Evolutionary conservation across 768 basidiomycete genomes (phyloP), one percentile per base, ranked within the genome.

Genomic region (Termitomyces sp.): DNA sequence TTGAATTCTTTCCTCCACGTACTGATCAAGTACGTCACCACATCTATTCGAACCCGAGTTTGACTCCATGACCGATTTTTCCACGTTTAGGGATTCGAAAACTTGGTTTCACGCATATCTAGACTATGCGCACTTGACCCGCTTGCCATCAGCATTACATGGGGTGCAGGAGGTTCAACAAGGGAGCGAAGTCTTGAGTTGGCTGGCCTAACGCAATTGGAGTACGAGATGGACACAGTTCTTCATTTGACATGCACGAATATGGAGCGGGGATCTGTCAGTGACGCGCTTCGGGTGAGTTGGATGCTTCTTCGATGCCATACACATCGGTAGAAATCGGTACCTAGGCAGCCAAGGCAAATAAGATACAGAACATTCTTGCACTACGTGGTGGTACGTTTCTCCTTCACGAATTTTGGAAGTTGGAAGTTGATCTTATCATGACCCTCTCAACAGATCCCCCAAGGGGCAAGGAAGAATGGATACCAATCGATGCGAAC

Each of bases 201-300:
- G 2, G 95, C 94, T 0, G 82, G 81, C 11, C 71, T 92, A 54
- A 83, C 84, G 1, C 91, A 94, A 68, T 73, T 76, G 17, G 82
- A 85, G 54, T 81, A 91, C 70, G 84, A 81, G 1, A 73, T 95
- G 44, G 91, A 97, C 63, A 94, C 93, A 1, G 82, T 97, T 59
- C 76, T 99, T 68, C 97, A 99, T 74, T 70, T 99, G 62, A 98
- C 96, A 7, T 98, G 96, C 75, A 98, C 97, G 33, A 97, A 98
- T 71, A 95, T 98, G 89, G 83, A 89, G 64, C 77, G 86, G 62
- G 91, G 93, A 21, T 85, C 87, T 69, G 84, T 99, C 5, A 91
- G 97, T 66, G 82, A 84, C 50, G 86, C 88, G n/a, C 72, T 99
- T 46, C 80, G 82, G 73, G 96, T 97, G 64, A 57, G 81, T 51